Percentiles rank a stretch among this genome's conserved stretches.
These are phyloP conservation scores for Pleochaeta shiraiana DNA, from an alignment of 2,329 filamentous ascomycete genomes.

Conservation along the genomic window DNA sequence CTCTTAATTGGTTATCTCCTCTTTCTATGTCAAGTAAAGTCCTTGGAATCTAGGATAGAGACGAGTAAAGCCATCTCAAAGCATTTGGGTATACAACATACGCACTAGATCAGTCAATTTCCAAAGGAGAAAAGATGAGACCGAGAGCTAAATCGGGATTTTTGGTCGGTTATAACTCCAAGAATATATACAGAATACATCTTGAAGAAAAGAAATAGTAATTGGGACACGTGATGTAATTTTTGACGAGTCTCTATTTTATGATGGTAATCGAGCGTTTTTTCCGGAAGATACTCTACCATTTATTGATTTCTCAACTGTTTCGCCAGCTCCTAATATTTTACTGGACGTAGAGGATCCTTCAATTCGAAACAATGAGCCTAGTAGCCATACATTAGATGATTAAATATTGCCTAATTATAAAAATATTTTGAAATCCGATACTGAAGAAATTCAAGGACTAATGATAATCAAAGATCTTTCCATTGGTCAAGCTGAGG, in stretches of 20 bases:
- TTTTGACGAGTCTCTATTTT: conserved; percentile 1
- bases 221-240: background rate
- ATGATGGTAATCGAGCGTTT: background rate
- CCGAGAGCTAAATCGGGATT: background rate
- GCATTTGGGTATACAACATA: background rate
- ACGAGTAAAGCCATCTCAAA: background rate
- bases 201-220: background rate
- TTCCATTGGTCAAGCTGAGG: background rate
- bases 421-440: background rate
- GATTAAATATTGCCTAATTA: background rate
- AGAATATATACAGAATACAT: background rate
- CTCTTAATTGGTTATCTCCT: background rate
- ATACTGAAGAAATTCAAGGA: background rate
- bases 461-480: background rate
- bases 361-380: background rate
- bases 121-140: background rate
- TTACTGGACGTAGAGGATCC: background rate
- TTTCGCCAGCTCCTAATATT: background rate
- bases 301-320: background rate
- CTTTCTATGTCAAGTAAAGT: background rate
- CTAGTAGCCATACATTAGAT: background rate
- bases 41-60: background rate
- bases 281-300: background rate
- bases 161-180: background rate
- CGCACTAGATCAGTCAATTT: background rate